These are phyloP conservation scores for Gracilaria gracilis DNA, from an alignment of 23 red algal genomes.

Conservation along the genomic window DNA sequence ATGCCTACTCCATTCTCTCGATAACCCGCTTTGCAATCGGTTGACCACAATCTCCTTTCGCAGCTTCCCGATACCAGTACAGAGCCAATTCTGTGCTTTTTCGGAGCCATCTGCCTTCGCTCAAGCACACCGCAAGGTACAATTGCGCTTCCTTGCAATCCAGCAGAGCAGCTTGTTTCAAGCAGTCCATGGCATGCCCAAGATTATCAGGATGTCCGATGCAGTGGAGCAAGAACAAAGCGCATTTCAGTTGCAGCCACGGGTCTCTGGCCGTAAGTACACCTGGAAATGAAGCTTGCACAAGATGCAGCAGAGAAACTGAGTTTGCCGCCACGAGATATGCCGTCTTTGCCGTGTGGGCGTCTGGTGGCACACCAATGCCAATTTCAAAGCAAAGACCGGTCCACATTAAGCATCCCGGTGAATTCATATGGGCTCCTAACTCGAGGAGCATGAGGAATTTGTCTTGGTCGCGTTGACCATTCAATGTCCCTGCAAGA, in stretches of 20 bases:
- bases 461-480: background rate
- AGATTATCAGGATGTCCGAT: background rate
- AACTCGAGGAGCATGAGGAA: conserved; percentile 18
- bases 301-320: background rate
- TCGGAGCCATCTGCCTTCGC: conserved; percentile 30
- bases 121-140: conserved; percentile 41
- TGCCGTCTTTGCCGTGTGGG: conserved; percentile 7
- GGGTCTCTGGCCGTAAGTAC: conserved; percentile 34
- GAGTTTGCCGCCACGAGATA: conserved; percentile 6
- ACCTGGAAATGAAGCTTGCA: conserved; percentile 17
- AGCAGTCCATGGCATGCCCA: conserved; percentile 33
- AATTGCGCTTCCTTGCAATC: conserved; percentile 32
- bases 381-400: conserved; percentile 48
- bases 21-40: conserved; percentile 20
- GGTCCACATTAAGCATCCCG: conserved; percentile 18
- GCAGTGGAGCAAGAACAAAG: conserved; percentile 38
- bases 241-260: conserved; percentile 33
- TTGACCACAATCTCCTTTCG: conserved; percentile 14
- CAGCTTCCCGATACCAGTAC: conserved; percentile 35
- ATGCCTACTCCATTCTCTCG: background rate
- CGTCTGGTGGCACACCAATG: conserved; percentile 1
- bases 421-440: conserved; percentile 13
- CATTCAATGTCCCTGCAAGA: conserved; percentile 13
- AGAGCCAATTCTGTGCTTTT: background rate
- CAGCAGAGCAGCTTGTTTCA: conserved; percentile 30